Conservation (phyloP, 352 stramenopile genomes). For the Globisporangium irregulare region DNA sequence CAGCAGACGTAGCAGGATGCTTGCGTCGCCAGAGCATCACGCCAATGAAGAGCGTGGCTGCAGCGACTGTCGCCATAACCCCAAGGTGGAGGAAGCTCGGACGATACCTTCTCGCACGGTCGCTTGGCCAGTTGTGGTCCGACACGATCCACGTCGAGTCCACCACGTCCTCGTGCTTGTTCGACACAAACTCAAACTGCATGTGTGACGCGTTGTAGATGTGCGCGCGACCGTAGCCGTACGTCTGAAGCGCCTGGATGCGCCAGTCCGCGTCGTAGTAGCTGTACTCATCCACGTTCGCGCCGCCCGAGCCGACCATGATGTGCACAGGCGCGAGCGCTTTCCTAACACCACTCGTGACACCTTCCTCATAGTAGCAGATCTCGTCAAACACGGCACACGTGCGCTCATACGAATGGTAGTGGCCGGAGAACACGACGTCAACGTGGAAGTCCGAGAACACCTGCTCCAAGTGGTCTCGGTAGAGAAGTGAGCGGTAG, state of each 20-base stretch:
- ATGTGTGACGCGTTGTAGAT: slow-evolving; percentile 53
- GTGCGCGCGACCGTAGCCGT: slow-evolving; percentile 53
- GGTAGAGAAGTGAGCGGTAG: slow-evolving; percentile 38
- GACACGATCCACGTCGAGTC: slow-evolving; percentile 41
- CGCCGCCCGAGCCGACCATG: slow-evolving; percentile 53
- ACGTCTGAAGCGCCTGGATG: slow-evolving; percentile 31
- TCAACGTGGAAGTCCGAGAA: slow-evolving; percentile 49
- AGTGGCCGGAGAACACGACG: slow-evolving; percentile 57
- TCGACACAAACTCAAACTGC: slow-evolving; percentile 52
- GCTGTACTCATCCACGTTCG: slow-evolving; percentile 31
- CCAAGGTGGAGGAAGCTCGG: not conserved
- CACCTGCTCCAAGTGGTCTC: slow-evolving; percentile 45
- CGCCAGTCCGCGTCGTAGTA: slow-evolving; percentile 39
- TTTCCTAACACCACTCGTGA: slow-evolving; percentile 17
- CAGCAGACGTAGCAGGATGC: not conserved
- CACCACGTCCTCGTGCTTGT: slow-evolving; percentile 12
- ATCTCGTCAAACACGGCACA: slow-evolving; percentile 50
- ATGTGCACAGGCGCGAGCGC: slow-evolving; percentile 51
- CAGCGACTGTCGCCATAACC: not conserved
- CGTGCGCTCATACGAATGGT: slow-evolving; percentile 65
- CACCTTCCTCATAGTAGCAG: slow-evolving; percentile 27
- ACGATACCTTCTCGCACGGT: slow-evolving; percentile 28
- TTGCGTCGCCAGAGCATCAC: slow-evolving; percentile 3
- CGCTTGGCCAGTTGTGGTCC: slow-evolving; percentile 42
- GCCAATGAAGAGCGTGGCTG: not conserved